These are phyloP conservation scores for Citrus maxima DNA, from an alignment of 345 rosid species.

Conservation along the genomic window DNA sequence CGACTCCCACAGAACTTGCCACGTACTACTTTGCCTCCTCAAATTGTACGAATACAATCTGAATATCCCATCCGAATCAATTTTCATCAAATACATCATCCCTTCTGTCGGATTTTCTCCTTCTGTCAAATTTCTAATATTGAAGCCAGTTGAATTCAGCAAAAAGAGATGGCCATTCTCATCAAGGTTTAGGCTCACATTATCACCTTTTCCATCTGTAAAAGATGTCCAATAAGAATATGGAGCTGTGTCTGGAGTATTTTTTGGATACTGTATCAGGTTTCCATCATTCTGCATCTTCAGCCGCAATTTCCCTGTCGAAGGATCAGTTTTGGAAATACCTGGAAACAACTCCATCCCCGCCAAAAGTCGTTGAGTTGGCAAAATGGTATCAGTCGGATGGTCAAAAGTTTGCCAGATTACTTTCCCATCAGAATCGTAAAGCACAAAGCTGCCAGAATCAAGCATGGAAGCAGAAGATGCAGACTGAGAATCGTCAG, in stretches of 20 bases:
- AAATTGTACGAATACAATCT: neutral
- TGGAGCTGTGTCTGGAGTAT: neutral
- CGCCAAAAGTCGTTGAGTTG: conserved; percentile 8
- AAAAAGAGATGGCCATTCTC: neutral
- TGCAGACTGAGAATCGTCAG: neutral
- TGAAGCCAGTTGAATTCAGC: conserved; percentile 13
- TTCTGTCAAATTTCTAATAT: neutral
- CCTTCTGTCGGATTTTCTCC: neutral
- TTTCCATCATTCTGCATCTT: conserved; percentile 25
- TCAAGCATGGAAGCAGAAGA: conserved; percentile 27
- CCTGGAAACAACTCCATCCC: conserved; percentile 9
- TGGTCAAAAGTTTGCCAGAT: conserved; percentile 25
- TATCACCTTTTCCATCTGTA: neutral
- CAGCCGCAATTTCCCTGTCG: conserved; percentile 14
- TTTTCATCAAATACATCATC: neutral
- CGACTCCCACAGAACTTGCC: neutral
- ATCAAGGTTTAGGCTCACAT: conserved; percentile 1
- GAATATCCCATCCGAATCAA: conserved; percentile 1
- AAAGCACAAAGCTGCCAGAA: conserved; percentile 19
- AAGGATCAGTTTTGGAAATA: conserved; percentile 7
- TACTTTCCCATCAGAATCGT: conserved; percentile 3
- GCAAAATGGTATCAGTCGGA: conserved; percentile 14
- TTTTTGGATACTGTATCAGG: conserved; percentile 5
- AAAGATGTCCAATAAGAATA: conserved; percentile 10
- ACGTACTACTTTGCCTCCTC: neutral